These are phyloP conservation scores for Auricularia cornea DNA, from an alignment of 768 basidiomycete genomes.

Conservation along the genomic window DNA sequence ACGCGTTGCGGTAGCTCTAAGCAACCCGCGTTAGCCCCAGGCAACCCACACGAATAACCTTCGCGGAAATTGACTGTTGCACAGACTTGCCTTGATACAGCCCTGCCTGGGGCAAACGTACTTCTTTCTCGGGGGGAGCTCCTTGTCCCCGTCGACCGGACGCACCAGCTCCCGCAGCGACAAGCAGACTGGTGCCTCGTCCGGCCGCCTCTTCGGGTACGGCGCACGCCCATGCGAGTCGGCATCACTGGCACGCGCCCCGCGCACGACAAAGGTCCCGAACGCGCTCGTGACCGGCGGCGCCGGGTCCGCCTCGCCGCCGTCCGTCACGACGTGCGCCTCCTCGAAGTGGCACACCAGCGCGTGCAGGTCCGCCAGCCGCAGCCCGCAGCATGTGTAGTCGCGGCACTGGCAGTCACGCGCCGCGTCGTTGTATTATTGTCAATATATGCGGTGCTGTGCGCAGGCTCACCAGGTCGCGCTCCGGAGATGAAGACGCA, in stretches of 20 bases:
- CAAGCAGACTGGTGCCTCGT: background rate
- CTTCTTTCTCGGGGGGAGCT: too few relatives aligned
- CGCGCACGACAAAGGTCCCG: background rate
- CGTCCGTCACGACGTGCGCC: slow-evolving; percentile 14
- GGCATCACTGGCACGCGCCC: background rate
- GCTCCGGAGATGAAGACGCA: background rate
- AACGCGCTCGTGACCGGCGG: background rate
- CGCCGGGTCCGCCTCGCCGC: background rate
- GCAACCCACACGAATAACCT: too few relatives aligned
- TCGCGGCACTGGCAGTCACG: slow-evolving; percentile 24
- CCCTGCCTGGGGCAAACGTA: background rate
- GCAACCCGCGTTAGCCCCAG: too few relatives aligned
- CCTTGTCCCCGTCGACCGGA: background rate
- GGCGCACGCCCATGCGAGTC: background rate
- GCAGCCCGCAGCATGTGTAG: slow-evolving; percentile 30
- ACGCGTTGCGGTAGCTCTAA: too few relatives aligned
- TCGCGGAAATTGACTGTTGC: too few relatives aligned
- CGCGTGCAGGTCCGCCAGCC: slow-evolving; percentile 28
- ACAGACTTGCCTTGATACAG: background rate
- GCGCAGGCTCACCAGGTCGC: background rate
- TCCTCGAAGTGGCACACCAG: slow-evolving; percentile 32
- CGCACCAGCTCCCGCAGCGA: background rate
- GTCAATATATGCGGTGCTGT: too few relatives aligned
- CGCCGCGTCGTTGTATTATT: too few relatives aligned
- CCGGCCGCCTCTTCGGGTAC: background rate